phyloP scores from a whole-genome alignment of 768 basidiomycete genomes.

The Boletus pseudo-olivaceus region DNA sequence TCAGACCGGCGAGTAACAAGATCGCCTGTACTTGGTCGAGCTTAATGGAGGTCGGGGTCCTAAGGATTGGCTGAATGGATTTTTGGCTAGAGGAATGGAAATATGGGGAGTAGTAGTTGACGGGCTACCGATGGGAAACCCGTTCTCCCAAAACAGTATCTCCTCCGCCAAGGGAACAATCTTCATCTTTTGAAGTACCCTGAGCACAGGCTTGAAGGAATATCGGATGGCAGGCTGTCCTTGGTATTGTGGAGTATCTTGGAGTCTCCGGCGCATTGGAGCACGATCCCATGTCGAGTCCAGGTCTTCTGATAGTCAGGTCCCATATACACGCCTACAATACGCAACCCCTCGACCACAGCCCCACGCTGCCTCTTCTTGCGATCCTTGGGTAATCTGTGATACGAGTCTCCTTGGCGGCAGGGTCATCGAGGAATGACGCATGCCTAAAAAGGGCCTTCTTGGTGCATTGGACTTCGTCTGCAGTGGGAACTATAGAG shows the following conservation, averaged over 20 bases:
- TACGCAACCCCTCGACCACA: conserved; percentile 35
- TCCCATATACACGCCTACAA: conserved; percentile 36
- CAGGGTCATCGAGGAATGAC: conserved; percentile 41
- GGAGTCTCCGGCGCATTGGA: conserved; percentile 36
- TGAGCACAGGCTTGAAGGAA: conserved; percentile 61
- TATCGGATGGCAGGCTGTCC: conserved; percentile 50
- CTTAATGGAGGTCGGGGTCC: conserved; percentile 36
- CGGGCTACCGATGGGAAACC: conserved; percentile 12
- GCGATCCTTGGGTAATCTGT: conserved; percentile 41
- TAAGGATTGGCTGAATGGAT: conserved; percentile 41
- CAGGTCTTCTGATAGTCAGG: conserved; percentile 26
- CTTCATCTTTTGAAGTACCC: conserved; percentile 46
- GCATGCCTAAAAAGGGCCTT: conserved; percentile 48
- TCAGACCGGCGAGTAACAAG: conserved; percentile 49
- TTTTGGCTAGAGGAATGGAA: conserved; percentile 27
- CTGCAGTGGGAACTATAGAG: conserved; percentile 59
- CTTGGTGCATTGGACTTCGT: conserved; percentile 47
- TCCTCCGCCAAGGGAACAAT: conserved; percentile 47
- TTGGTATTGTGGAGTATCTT: conserved; percentile 33
- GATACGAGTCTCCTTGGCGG: conserved; percentile 34
- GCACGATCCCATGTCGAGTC: conserved; percentile 41
- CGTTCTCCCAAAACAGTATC: conserved; percentile 50
- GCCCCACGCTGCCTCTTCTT: conserved; percentile 38
- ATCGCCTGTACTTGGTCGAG: conserved; percentile 50
- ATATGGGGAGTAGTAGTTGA: conserved; percentile 9